Conservation (phyloP, 73 alveolate genomes). For the Tetrahymena thermophila region DNA sequence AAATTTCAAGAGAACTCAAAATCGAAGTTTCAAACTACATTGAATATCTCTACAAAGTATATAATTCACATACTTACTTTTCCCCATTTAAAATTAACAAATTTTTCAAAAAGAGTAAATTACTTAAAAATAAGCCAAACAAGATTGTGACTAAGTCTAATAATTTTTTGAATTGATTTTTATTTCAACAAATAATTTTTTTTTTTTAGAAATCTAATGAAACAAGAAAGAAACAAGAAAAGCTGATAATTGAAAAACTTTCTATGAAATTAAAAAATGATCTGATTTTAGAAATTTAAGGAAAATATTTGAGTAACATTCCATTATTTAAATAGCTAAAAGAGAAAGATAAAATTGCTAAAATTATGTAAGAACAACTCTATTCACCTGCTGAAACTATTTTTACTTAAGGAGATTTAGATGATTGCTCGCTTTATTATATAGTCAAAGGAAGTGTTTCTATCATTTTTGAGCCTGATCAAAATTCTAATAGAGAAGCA, state of each 20-base stretch:
- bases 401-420: slow-evolving; percentile 50
- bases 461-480: slow-evolving; percentile 42
- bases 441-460: slow-evolving; percentile 67
- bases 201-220: slow-evolving; percentile 38
- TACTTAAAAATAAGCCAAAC: no score
- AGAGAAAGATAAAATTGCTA: slow-evolving; percentile 43
- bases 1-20: slow-evolving; percentile 57
- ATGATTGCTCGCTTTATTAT: slow-evolving; percentile 56
- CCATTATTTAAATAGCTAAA: slow-evolving; percentile 40
- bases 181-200: no score
- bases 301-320: slow-evolving; percentile 54
- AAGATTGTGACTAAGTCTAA: no score
- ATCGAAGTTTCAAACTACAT: slow-evolving; percentile 63
- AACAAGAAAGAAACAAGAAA: slow-evolving; percentile 57
- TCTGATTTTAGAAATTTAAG: slow-evolving; percentile 52
- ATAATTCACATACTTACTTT: not conserved
- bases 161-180: not conserved
- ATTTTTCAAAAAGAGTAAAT: not conserved
- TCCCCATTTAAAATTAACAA: no score
- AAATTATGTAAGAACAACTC: slow-evolving; percentile 43
- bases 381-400: slow-evolving; percentile 68
- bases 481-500: not conserved
- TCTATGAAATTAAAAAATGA: slow-evolving; percentile 56
- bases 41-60: slow-evolving; percentile 56
- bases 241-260: slow-evolving; percentile 47